Percentiles rank a stretch among this genome's conserved stretches.
These are phyloP conservation scores for Talaromyces adpressus DNA, from an alignment of 495 filamentous ascomycete species.

Conservation along the genomic window DNA sequence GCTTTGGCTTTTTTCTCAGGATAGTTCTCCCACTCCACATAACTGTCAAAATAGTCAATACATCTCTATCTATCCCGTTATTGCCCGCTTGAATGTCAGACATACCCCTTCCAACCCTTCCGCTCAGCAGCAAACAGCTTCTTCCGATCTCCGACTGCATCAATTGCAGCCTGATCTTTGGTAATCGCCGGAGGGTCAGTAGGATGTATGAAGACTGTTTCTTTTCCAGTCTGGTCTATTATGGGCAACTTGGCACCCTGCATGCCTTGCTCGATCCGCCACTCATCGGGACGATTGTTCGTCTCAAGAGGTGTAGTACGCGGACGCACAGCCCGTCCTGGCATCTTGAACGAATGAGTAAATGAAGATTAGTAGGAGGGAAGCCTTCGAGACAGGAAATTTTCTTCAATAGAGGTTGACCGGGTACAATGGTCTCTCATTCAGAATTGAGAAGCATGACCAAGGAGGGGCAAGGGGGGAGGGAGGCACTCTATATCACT, in stretches of 20 bases:
- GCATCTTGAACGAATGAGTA: slow-evolving; percentile 6
- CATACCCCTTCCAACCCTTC: slow-evolving; percentile 30
- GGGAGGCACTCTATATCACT: background rate
- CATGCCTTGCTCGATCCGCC: slow-evolving; percentile 48
- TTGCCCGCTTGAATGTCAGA: background rate
- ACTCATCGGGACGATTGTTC: slow-evolving; percentile 40
- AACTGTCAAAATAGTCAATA: slow-evolving; percentile 19
- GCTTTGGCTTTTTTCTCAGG: slow-evolving; percentile 56
- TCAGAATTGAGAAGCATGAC: background rate
- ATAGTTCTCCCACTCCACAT: slow-evolving; percentile 65
- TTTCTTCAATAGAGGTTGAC: too few species aligned
- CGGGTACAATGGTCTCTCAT: too few species aligned
- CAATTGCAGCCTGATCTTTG: slow-evolving; percentile 29
- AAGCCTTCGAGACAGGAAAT: background rate
- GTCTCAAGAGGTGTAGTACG: slow-evolving; percentile 9
- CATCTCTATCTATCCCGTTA: background rate
- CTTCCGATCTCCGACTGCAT: slow-evolving; percentile 23
- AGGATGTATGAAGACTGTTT: slow-evolving; percentile 18
- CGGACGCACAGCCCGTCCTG: background rate
- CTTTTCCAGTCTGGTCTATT: slow-evolving; percentile 34
- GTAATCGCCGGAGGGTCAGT: slow-evolving; percentile 13
- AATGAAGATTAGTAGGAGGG: background rate
- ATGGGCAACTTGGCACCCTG: slow-evolving; percentile 37
- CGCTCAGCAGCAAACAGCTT: slow-evolving; percentile 29
- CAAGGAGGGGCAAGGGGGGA: background rate